Evolutionary conservation across 192 early-diverging fungal species (phyloP).

Genomic region (Phlyctochytrium bullatum): DNA sequence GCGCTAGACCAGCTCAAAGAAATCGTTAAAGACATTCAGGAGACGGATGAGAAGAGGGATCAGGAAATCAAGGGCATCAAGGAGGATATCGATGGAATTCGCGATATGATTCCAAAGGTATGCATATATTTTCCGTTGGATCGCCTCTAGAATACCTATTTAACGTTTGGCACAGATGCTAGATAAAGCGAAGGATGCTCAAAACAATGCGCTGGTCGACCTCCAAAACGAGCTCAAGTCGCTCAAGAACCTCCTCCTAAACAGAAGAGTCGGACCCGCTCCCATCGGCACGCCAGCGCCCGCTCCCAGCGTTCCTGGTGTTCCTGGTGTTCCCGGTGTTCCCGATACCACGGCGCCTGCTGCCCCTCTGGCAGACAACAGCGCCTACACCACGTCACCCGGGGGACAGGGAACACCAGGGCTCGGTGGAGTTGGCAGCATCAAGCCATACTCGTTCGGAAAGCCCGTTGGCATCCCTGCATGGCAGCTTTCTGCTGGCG

Average conservation of each 20-base stretch:
- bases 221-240: conserved; percentile 94
- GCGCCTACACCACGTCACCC: too few relatives aligned
- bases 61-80: conserved; percentile 71
- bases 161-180: conserved; percentile 52
- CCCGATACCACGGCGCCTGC: background rate
- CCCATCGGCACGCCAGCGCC: background rate
- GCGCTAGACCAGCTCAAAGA: conserved; percentile 30
- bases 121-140: too few relatives aligned
- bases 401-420: too few relatives aligned
- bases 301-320: background rate
- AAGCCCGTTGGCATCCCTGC: background rate
- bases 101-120: conserved; percentile 75
- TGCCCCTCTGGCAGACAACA: background rate
- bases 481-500: background rate
- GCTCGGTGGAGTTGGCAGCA: background rate
- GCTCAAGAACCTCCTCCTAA: conserved; percentile 85
- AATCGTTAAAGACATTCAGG: conserved; percentile 33
- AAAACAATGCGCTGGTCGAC: conserved; percentile 65
- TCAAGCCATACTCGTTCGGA: background rate
- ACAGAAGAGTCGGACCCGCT: conserved; percentile 42
- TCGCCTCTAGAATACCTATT: background rate
- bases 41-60: conserved; percentile 63
- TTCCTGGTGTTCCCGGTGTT: background rate
- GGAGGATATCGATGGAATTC: conserved; percentile 69
- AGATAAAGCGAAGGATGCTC: conserved; percentile 70